Evolutionary conservation across 495 filamentous ascomycete genomes (phyloP).

Genomic region (Extremus antarcticus): DNA sequence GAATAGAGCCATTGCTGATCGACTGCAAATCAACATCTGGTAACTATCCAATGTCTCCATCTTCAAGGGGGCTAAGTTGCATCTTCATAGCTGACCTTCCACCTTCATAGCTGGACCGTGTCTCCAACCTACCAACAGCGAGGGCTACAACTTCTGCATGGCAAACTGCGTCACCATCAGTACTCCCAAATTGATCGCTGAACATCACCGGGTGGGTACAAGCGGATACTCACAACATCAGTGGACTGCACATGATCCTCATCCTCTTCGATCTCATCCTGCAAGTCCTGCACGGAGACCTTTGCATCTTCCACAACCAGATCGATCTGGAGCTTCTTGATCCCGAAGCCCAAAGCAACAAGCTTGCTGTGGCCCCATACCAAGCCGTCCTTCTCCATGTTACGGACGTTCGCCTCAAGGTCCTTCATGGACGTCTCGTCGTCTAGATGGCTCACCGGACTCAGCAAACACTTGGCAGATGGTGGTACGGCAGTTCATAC

Average conservation of each 20-base stretch:
- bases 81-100: too few species aligned
- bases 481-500: constrained; percentile 26
- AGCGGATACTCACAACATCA: constrained; percentile 47
- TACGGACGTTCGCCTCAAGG: constrained; percentile 69
- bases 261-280: constrained; percentile 70
- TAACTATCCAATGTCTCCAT: too few species aligned
- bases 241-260: constrained; percentile 96
- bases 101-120: too few species aligned
- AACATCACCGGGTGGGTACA: too few species aligned
- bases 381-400: constrained; percentile 82
- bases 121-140: too few species aligned
- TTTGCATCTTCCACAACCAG: constrained; percentile 94
- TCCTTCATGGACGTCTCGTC: constrained; percentile 81
- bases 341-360: constrained; percentile 82
- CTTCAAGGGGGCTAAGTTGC: too few species aligned
- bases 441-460: constrained; percentile 38
- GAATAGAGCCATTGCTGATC: too few species aligned
- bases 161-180: background rate
- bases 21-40: too few species aligned
- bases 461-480: background rate
- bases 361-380: constrained; percentile 89
- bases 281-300: constrained; percentile 72
- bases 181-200: background rate
- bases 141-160: background rate
- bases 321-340: constrained; percentile 98